Conservation (phyloP, 495 filamentous ascomycete genomes). For the Hypoxylon cercidicola region DNA sequence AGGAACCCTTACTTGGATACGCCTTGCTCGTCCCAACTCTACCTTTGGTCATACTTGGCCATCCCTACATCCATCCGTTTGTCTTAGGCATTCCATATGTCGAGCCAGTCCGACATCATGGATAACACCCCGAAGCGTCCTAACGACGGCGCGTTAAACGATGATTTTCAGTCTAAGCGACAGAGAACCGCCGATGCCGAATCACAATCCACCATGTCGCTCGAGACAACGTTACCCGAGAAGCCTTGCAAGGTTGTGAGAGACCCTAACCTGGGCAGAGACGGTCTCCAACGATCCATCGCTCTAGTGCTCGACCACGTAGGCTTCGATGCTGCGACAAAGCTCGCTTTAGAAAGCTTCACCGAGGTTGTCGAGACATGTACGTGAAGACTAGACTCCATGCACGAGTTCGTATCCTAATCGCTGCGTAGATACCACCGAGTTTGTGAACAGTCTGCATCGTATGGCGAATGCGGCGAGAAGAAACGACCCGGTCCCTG, state of each 20-base stretch:
- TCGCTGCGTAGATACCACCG: constrained; percentile 47
- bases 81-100: background rate
- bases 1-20: no score
- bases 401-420: constrained; percentile 13
- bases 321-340: constrained; percentile 53
- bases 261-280: constrained; percentile 46
- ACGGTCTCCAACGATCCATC: constrained; percentile 53
- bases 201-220: constrained; percentile 11
- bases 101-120: constrained; percentile 11
- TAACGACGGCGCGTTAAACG: constrained; percentile 30
- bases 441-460: constrained; percentile 47
- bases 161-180: constrained; percentile 43
- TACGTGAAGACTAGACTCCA: constrained; percentile 33
- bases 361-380: constrained; percentile 52
- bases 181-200: constrained; percentile 37
- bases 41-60: background rate
- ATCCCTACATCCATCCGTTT: background rate
- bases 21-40: no score
- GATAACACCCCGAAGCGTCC: constrained; percentile 31
- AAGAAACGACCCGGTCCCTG: constrained; percentile 48
- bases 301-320: constrained; percentile 51
- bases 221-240: background rate
- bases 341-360: constrained; percentile 58
- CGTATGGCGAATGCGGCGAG: constrained; percentile 49
- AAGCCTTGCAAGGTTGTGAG: constrained; percentile 17